Percentiles rank a stretch among this genome's conserved stretches.
These are phyloP conservation scores for Fusarium guadeloupense DNA, from an alignment of 2,329 filamentous ascomycete genomes.

Conservation along the genomic window DNA sequence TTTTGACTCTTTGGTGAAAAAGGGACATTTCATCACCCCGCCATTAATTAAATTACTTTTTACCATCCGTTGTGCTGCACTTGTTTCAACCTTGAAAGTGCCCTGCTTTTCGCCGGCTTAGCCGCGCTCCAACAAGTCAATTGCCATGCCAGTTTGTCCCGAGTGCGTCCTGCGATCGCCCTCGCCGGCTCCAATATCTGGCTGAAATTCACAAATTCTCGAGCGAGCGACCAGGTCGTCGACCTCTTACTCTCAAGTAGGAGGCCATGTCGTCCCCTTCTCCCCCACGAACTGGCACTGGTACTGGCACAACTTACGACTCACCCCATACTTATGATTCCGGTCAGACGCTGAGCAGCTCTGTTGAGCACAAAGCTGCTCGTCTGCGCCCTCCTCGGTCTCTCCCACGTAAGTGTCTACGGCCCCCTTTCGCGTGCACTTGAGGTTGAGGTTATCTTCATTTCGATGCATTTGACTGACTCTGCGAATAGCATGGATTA, in stretches of 20 bases:
- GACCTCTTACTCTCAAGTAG: slow-evolving; percentile 1
- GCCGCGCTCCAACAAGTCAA: slow-evolving; percentile 30
- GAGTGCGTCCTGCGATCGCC: slow-evolving; percentile 36
- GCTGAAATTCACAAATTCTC: slow-evolving; percentile 24
- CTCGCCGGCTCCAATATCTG: slow-evolving; percentile 36
- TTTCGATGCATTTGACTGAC: slow-evolving; percentile 14
- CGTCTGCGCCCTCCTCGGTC: slow-evolving; percentile 41
- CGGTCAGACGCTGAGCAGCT: slow-evolving; percentile 33
- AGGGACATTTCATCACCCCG: background rate
- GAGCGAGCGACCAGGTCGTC: slow-evolving; percentile 10
- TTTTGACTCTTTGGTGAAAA: background rate
- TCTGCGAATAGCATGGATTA: slow-evolving; percentile 55
- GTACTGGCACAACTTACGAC: slow-evolving; percentile 30
- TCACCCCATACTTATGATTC: slow-evolving; percentile 37
- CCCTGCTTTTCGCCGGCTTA: slow-evolving; percentile 30
- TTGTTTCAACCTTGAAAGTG: slow-evolving; percentile 9
- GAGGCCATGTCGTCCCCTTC: slow-evolving; percentile 43
- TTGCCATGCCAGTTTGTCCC: slow-evolving; percentile 39
- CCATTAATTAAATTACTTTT: background rate
- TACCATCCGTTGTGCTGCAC: background rate
- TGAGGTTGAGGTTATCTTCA: background rate
- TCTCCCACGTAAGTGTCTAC: slow-evolving; percentile 42
- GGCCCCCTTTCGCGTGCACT: background rate
- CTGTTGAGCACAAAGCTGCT: slow-evolving; percentile 24
- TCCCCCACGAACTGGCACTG: slow-evolving; percentile 38